Base-by-base conservation (phyloP, 179 eudicot species). In the Beta lomatogona region DNA sequence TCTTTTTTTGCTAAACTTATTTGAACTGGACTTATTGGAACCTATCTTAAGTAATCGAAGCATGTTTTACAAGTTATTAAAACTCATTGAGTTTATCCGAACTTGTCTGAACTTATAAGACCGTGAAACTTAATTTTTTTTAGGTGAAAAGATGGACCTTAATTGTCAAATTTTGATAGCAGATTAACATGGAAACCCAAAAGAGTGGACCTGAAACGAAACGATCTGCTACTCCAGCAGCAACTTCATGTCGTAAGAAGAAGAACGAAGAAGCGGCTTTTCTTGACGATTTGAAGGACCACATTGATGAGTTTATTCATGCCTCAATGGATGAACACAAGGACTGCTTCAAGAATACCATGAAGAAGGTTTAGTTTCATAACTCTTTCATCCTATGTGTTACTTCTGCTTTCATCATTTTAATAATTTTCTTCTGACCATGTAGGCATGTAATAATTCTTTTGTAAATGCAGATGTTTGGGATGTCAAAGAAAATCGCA, bases 271-370 rank as follows among this genome's bases (percentile, higher is more conserved):
- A 81, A 53, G 86, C 84, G n/a, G 81, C 83, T 79, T 83, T 88
- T 73, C 79, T 88, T 1, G 80, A 84, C 73, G 86, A 83, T 71
- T 5, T 88, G n/a, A 88, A 86, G 87, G 88, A 81, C 74, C 86
- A 82, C 82, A 76, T 86, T 11, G 85, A 83, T 21, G 90, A 88
- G 80, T 83, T 88, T 68, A 69, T 88, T 52, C 82, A 79, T 79
- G 83, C 90, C 79, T 86, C 90, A 7, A 79, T 83, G 86, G 88
- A 84, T 60, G 88, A 88, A 45, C 90, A 86, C 78, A 86, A 81
- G 88, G 50, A 73, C 52, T 88, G 90, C 85, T 83, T 83, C 22
- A 86, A 83, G 83, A 86, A 82, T 0, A 88, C 88, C 8, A 45
- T 88, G 72, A 63, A 79, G 61, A 88, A 88, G 88, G 90, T 85